These are phyloP conservation scores for Cynanchum wilfordii DNA, from an alignment of 257 asterid species.

Conservation along the genomic window DNA sequence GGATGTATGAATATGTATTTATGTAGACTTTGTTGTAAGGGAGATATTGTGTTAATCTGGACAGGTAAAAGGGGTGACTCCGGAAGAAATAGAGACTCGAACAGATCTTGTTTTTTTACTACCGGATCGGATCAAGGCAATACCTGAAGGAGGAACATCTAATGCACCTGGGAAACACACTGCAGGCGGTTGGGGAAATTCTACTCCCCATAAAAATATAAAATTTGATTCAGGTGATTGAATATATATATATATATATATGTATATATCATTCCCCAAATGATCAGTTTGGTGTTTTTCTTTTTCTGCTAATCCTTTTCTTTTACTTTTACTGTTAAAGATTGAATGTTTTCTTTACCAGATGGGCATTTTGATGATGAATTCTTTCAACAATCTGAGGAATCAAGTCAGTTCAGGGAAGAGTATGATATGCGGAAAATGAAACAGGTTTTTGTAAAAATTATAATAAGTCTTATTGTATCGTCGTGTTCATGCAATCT, in stretches of 20 bases:
- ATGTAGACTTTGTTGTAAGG: no score
- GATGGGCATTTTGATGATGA: conserved; percentile 51
- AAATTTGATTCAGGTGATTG: conserved; percentile 50
- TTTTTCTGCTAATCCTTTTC: conserved; percentile 3
- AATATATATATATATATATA: not conserved
- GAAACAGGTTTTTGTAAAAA: conserved; percentile 73
- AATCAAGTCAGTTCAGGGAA: conserved; percentile 61
- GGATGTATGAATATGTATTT: no score
- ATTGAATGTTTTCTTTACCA: conserved; percentile 13
- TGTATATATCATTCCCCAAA: not conserved
- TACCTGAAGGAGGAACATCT: conserved; percentile 61
- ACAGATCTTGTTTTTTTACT: conserved; percentile 62
- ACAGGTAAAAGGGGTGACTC: conserved; percentile 73
- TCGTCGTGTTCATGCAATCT: conserved; percentile 1
- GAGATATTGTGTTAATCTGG: conserved; percentile 7
- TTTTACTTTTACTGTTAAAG: not conserved
- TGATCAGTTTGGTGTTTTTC: not conserved
- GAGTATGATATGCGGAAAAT: conserved; percentile 78
- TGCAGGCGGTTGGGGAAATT: conserved; percentile 44
- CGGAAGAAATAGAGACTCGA: conserved; percentile 65
- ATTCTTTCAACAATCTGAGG: conserved; percentile 59
- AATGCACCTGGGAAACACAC: conserved; percentile 24
- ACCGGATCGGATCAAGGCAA: conserved; percentile 61
- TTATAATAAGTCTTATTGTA: no score
- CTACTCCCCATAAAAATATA: conserved; percentile 51